A percentile compares a stretch with the other conserved stretches of the same genome.
Evolutionary conservation across 2,329 filamentous ascomycete species (phyloP).

Genomic region (Pseudogymnoascus sp.): DNA sequence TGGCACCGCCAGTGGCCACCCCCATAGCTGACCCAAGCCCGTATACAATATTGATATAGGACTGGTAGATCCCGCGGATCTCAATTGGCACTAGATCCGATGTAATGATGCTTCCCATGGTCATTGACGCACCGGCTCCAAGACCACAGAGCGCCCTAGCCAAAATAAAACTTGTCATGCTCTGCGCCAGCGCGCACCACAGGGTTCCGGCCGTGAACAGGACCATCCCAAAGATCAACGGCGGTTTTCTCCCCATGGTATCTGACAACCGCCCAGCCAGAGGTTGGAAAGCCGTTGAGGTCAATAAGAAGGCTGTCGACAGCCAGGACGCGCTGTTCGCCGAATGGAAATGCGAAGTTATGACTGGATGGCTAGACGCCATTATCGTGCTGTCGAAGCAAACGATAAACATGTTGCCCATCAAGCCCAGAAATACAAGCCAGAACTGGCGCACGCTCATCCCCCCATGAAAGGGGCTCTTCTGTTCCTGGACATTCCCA

Average conservation of each 20-base stretch:
- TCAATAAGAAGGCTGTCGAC: slow-evolving; percentile 70
- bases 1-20: slow-evolving; percentile 60
- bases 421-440: slow-evolving; percentile 52
- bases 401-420: slow-evolving; percentile 49
- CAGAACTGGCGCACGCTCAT: slow-evolving; percentile 46
- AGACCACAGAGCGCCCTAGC: slow-evolving; percentile 65
- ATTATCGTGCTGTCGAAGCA: slow-evolving; percentile 74
- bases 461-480: slow-evolving; percentile 33
- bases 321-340: slow-evolving; percentile 78
- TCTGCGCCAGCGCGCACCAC: slow-evolving; percentile 60
- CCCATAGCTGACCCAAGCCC: slow-evolving; percentile 52
- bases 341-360: slow-evolving; percentile 70
- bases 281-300: slow-evolving; percentile 68
- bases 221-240: slow-evolving; percentile 55
- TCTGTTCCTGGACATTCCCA: slow-evolving; percentile 15
- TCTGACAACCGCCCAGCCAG: slow-evolving; percentile 68
- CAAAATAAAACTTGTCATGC: slow-evolving; percentile 61
- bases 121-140: slow-evolving; percentile 63
- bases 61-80: slow-evolving; percentile 58
- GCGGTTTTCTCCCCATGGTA: slow-evolving; percentile 58
- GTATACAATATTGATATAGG: slow-evolving; percentile 59
- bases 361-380: slow-evolving; percentile 73
- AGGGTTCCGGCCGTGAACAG: slow-evolving; percentile 58
- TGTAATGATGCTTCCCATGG: slow-evolving; percentile 61
- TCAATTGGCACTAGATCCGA: slow-evolving; percentile 69